Conservation (phyloP, 495 filamentous ascomycete genomes). For the Penicillium dipodomyicola region DNA sequence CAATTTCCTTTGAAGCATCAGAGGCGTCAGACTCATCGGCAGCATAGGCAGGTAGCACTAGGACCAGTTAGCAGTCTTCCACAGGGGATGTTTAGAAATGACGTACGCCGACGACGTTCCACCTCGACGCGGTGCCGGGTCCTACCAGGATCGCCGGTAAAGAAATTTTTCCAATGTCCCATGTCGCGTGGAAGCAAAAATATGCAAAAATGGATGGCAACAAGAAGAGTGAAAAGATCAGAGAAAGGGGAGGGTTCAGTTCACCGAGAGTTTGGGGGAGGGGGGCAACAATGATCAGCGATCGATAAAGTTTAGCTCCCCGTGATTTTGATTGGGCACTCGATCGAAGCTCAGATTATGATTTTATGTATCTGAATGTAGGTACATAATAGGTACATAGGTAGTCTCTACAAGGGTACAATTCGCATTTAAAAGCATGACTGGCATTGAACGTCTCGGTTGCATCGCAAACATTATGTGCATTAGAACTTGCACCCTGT, state of each 20-base stretch:
- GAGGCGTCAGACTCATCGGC: slow-evolving; percentile 29
- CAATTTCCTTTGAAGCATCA: slow-evolving; percentile 72
- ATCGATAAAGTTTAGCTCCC: slow-evolving; percentile 12
- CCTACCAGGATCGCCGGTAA: slow-evolving; percentile 24
- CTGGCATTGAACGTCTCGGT: slow-evolving; percentile 34
- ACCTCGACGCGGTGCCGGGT: slow-evolving; percentile 28
- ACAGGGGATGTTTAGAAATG: slow-evolving; percentile 19
- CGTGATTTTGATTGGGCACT: slow-evolving; percentile 1
- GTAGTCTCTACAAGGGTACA: background rate
- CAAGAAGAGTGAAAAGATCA: background rate
- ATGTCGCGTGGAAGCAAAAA: slow-evolving; percentile 20
- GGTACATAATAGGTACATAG: background rate
- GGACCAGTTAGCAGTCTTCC: slow-evolving; percentile 26
- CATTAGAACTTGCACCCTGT: slow-evolving; percentile 37
- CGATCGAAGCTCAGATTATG: background rate
- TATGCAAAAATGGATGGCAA: background rate
- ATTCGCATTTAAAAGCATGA: slow-evolving; percentile 30
- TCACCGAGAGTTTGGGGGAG: slow-evolving; percentile 2
- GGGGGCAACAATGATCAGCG: slow-evolving; percentile 2
- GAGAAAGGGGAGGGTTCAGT: background rate
- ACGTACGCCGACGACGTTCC: slow-evolving; percentile 45
- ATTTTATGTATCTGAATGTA: background rate
- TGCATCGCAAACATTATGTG: slow-evolving; percentile 42
- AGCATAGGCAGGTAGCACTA: slow-evolving; percentile 39
- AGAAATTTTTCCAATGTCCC: slow-evolving; percentile 39